Percentiles rank a stretch among this genome's conserved stretches.
Evolutionary conservation across 495 filamentous ascomycete species (phyloP).

Genomic region (Tuber melanosporum): DNA sequence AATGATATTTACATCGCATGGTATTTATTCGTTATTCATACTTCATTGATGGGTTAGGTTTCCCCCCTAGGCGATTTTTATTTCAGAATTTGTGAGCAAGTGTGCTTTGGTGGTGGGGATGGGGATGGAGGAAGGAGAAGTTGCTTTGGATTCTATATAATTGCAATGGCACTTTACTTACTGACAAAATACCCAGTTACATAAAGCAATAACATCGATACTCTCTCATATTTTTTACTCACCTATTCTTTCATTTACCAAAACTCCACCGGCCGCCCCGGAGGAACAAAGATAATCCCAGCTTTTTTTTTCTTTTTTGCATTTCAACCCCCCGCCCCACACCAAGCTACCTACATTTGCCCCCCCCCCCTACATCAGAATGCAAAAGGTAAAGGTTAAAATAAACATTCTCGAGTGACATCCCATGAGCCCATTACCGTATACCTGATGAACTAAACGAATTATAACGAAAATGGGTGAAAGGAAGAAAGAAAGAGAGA

Average conservation of each 20-base stretch:
- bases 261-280: not conserved
- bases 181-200: not conserved
- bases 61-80: not conserved
- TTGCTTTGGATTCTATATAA: not conserved
- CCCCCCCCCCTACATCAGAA: not conserved
- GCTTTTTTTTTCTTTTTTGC: not conserved
- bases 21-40: not conserved
- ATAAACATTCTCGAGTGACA: not conserved
- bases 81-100: not conserved
- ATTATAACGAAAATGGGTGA: not conserved
- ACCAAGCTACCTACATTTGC: not conserved
- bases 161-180: not conserved
- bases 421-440: constrained; percentile 10
- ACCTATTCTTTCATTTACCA: not conserved
- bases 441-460: not conserved
- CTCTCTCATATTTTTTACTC: not conserved
- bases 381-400: constrained; percentile 4
- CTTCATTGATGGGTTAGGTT: not conserved
- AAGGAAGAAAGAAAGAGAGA: not conserved
- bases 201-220: not conserved
- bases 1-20: constrained; percentile 1
- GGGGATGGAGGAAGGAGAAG: not conserved
- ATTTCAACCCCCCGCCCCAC: not conserved
- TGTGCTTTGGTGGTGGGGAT: not conserved
- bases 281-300: not conserved